Percentiles rank a stretch among this genome's conserved stretches.
Conservation (phyloP, 768 basidiomycete species). For the Tricholoma saponaceum region DNA sequence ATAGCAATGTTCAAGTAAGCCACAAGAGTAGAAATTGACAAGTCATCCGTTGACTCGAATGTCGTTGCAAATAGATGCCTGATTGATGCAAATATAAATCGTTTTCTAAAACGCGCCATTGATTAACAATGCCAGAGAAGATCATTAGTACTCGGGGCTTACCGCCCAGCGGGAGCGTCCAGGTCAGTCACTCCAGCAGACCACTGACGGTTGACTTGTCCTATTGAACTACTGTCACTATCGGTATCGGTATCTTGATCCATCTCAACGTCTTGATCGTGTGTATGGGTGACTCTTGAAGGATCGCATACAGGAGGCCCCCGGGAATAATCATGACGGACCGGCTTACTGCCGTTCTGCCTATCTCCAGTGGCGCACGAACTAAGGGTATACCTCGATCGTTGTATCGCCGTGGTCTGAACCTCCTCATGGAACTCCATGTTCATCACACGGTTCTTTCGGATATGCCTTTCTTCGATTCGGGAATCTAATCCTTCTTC, state of each 20-base stretch:
- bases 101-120: slow-evolving; percentile 35
- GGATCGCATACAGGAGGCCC: neutral
- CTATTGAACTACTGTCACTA: neutral
- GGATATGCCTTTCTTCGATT: slow-evolving; percentile 17
- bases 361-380: neutral
- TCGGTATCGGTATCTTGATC: slow-evolving; percentile 7
- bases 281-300: neutral
- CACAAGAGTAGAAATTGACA: slow-evolving; percentile 65
- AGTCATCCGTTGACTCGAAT: slow-evolving; percentile 60
- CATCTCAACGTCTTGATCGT: slow-evolving; percentile 10
- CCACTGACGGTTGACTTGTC: slow-evolving; percentile 20
- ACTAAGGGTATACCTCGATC: neutral
- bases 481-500: slow-evolving; percentile 24
- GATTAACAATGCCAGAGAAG: neutral
- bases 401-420: neutral
- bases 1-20: slow-evolving; percentile 73
- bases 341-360: neutral
- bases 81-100: slow-evolving; percentile 59
- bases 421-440: neutral
- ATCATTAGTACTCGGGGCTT: neutral
- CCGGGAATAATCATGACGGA: neutral
- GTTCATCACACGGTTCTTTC: slow-evolving; percentile 13
- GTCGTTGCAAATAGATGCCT: slow-evolving; percentile 64
- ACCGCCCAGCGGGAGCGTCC: neutral
- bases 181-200: slow-evolving; percentile 46